phyloP scores from a whole-genome alignment of 495 filamentous ascomycete genomes.

The Penicillium steckii region DNA sequence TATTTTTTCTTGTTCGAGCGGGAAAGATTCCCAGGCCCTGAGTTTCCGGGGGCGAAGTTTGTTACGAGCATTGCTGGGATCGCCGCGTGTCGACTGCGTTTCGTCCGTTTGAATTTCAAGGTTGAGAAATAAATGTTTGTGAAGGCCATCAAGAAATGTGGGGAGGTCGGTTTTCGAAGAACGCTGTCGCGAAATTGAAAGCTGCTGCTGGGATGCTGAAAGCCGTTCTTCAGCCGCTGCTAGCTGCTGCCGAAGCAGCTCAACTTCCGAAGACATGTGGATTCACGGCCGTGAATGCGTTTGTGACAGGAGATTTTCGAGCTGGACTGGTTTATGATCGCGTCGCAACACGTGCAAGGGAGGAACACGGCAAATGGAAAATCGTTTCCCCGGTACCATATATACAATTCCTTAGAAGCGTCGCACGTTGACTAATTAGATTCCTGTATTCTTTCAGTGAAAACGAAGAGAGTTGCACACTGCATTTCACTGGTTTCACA shows the following conservation, averaged over 20 bases:
- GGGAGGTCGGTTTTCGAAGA: slow-evolving; percentile 7
- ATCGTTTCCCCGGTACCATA: too few species aligned
- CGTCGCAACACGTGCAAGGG: too few species aligned
- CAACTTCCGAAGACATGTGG: too few species aligned
- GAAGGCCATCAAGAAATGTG: slow-evolving; percentile 14
- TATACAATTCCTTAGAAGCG: too few species aligned
- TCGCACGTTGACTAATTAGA: too few species aligned
- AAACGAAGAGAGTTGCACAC: too few species aligned
- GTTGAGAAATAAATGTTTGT: slow-evolving; percentile 10
- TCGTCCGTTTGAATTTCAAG: slow-evolving; percentile 13
- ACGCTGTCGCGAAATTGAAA: not conserved
- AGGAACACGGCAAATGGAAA: too few species aligned
- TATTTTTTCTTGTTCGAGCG: slow-evolving; percentile 9
- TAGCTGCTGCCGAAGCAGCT: not conserved
- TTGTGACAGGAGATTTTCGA: too few species aligned
- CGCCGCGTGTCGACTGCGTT: slow-evolving; percentile 11
- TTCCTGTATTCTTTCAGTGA: too few species aligned
- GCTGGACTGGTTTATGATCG: too few species aligned
- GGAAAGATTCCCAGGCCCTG: slow-evolving; percentile 6
- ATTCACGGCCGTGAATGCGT: too few species aligned
- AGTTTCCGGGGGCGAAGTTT: slow-evolving; percentile 13
- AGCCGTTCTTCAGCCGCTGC: not conserved
- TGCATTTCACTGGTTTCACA: too few species aligned
- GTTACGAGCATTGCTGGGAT: slow-evolving; percentile 11
- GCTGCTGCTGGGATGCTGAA: not conserved